Percentiles rank a stretch among this genome's conserved stretches.
Conservation (phyloP, 805 yeast genomes). For the Schwanniomyces polymorphus region DNA sequence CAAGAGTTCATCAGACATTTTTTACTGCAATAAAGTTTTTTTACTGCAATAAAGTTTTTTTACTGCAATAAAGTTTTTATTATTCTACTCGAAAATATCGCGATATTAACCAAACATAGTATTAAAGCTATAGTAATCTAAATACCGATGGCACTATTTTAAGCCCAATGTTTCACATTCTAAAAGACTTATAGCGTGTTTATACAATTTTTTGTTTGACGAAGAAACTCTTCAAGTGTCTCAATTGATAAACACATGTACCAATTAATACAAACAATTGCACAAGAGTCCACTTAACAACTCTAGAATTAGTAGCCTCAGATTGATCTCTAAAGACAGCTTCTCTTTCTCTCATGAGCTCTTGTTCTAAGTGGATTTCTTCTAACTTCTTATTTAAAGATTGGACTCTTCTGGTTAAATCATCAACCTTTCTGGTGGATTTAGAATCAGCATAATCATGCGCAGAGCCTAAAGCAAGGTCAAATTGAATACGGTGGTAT, state of each 20-base stretch:
- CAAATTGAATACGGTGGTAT: constrained; percentile 69
- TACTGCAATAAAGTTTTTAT: neutral
- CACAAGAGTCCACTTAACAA: constrained; percentile 69
- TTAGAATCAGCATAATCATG: constrained; percentile 61
- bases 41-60: neutral
- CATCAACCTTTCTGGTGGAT: constrained; percentile 52
- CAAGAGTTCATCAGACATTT: constrained; percentile 17
- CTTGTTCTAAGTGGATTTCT: constrained; percentile 44
- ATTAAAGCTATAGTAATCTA: neutral
- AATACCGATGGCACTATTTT: neutral
- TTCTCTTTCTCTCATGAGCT: constrained; percentile 70
- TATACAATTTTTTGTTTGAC: constrained; percentile 83
- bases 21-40: neutral
- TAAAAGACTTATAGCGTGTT: constrained; percentile 3
- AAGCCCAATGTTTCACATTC: neutral
- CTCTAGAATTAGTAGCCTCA: constrained; percentile 72
- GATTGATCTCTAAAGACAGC: constrained; percentile 73
- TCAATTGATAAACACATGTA: constrained; percentile 75
- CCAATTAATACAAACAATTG: constrained; percentile 67
- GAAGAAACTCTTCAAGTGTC: constrained; percentile 77
- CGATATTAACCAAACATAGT: neutral
- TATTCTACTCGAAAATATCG: neutral
- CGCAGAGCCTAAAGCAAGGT: constrained; percentile 67
- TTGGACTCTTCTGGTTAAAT: constrained; percentile 37
- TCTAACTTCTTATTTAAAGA: constrained; percentile 39